Percentiles rank a stretch among this genome's conserved stretches.
phyloP scores from a whole-genome alignment of 768 basidiomycete genomes.

The Austroboletus eburneus region DNA sequence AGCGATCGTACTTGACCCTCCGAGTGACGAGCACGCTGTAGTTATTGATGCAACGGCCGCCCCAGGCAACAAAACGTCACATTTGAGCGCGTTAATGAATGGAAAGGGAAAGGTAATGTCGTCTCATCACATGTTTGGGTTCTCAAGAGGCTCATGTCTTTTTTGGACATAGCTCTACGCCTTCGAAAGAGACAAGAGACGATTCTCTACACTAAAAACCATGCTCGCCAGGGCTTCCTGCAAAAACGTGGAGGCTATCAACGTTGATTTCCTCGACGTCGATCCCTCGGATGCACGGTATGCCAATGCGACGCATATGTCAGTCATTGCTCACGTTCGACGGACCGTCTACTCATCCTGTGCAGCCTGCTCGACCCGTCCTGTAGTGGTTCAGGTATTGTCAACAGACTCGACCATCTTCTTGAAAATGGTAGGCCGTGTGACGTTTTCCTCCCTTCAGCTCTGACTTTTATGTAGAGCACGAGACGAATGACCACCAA shows the following conservation, averaged over 20 bases:
- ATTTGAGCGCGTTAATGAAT: conserved; percentile 83
- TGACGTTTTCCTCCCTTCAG: background rate
- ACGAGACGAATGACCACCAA: conserved; percentile 52
- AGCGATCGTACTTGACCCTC: conserved; percentile 79
- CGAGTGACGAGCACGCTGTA: conserved; percentile 41
- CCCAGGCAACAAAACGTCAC: conserved; percentile 97
- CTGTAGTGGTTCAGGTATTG: conserved; percentile 92
- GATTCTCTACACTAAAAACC: conserved; percentile 76
- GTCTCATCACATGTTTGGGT: background rate
- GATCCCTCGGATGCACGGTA: conserved; percentile 65
- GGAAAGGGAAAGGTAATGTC: conserved; percentile 68
- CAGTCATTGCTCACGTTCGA: conserved; percentile 27
- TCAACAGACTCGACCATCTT: conserved; percentile 84
- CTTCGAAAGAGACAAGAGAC: conserved; percentile 80
- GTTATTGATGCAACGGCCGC: conserved; percentile 96
- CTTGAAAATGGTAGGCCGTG: conserved; percentile 58
- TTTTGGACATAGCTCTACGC: conserved; percentile 60
- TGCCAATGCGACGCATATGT: conserved; percentile 81
- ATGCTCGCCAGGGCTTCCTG: conserved; percentile 89
- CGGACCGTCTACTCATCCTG: background rate
- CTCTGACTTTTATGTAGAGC: conserved; percentile 35
- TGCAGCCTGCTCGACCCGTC: conserved; percentile 88
- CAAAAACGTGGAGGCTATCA: conserved; percentile 69
- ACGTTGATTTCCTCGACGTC: conserved; percentile 80
- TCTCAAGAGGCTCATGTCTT: conserved; percentile 1